Evolutionary conservation across 768 basidiomycete genomes (phyloP).

Genomic region (Punctularia strigosozonata): DNA sequence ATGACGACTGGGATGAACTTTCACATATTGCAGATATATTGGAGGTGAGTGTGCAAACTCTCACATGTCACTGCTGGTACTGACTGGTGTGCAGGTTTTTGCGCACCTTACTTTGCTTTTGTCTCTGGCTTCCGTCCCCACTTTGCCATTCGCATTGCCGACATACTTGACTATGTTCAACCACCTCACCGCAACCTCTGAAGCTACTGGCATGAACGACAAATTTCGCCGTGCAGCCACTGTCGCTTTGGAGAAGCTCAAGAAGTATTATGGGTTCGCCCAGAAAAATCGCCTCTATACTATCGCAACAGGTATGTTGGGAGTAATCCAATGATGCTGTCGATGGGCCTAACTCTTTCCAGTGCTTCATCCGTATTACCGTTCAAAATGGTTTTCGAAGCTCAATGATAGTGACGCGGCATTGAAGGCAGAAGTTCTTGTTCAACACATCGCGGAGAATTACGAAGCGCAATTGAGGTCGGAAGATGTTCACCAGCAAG

Average conservation of each 20-base stretch:
- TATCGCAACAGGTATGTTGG: conserved; percentile 17
- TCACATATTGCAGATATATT: background rate
- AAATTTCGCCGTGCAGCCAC: conserved; percentile 13
- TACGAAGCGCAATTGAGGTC: conserved; percentile 1
- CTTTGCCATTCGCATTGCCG: conserved; percentile 20
- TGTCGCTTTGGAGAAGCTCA: conserved; percentile 16
- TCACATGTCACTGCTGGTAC: background rate
- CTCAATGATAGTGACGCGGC: background rate
- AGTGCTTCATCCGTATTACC: conserved; percentile 18
- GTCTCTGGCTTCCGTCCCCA: conserved; percentile 14
- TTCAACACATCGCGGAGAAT: conserved; percentile 7
- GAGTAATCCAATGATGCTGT: background rate
- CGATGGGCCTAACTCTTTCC: conserved; percentile 1
- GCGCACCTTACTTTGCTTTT: conserved; percentile 18
- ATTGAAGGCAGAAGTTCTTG: conserved; percentile 2
- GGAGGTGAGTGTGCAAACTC: background rate
- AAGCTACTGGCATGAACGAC: background rate
- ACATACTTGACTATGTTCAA: conserved; percentile 16
- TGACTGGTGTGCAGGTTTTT: conserved; percentile 13
- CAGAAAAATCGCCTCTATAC: conserved; percentile 14
- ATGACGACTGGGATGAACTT: conserved; percentile 5
- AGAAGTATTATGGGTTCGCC: conserved; percentile 14
- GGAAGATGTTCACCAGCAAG: too few relatives aligned
- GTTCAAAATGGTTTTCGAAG: conserved; percentile 13
- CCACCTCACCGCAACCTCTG: conserved; percentile 8